Base-by-base conservation (phyloP, 495 filamentous ascomycete genomes). In the Penicillium desertorum region DNA sequence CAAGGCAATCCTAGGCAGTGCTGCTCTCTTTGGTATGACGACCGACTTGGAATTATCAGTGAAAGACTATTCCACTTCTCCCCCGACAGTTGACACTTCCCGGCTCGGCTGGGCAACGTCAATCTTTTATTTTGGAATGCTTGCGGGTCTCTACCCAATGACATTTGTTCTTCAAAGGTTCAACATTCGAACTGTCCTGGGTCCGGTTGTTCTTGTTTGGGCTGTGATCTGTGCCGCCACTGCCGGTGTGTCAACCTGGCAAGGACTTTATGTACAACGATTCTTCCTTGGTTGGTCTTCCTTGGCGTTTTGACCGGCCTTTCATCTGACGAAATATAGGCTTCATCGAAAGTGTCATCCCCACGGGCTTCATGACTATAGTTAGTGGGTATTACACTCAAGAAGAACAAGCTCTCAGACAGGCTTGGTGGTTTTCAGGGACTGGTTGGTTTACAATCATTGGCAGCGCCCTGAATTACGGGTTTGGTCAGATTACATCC, bases 121-220 rank as follows among this genome's bases (percentile, higher is more conserved):
- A 1, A 75, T 90, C 64, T 91, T 91, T 73, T 91, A 90, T 72
- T 90, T 91, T 60, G 87, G 87, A 23, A 87, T 88, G 85, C 77
- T 91, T 14, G 84, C 81, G 2, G 88, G 88, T 1, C 71, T 87
- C 16, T 91, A 88, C 62, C 88, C 86, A 11, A 84, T 90, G 82
- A 85, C 86, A 2, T 86, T 86, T 52, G 71, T 81, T 9, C 70
- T 88, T 22, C 88, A 91, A 67, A 80, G 79, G 47, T 88, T 88
- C 68, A 76, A 81, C 57, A 76, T 81, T 2, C 79, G 82, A n/a
- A 73, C 78, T 45, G 80, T 88, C 1, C 77, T 90, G 9, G 85
- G 85, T 7, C 78, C 70, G 14, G 69, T 88, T 4, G 86, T 91
- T 25, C 76, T 88, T 54, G 36, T 87, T 16, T 90, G 87, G 88